Evolutionary conservation across 805 yeast genomes (phyloP), one percentile per base, ranked within the genome.

Genomic region (Henningerozyma blattae): DNA sequence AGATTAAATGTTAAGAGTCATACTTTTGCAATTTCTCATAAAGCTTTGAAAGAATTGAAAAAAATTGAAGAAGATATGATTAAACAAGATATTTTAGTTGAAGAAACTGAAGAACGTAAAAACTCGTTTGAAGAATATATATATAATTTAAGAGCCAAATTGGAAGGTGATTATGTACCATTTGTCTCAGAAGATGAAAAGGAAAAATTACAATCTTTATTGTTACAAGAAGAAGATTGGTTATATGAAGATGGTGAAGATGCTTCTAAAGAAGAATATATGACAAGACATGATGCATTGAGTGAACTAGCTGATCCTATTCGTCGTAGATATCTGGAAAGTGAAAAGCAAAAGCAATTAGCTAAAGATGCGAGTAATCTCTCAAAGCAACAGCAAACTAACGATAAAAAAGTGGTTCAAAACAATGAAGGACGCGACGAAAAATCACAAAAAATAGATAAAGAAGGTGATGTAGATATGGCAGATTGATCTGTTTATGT

Each of bases 31-130:
- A 70, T 81, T 50, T 59, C 79, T 42, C 68, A 65, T 42, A 59
- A 59, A 18, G 62, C 53, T 34, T 70, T 84, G 61, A 67, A 76
- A 50, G 65, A 62, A 35, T 70, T 68, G 46, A 70, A 80, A 42
- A 97, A 91, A 72, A 67, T 67, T 61, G 99, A 91, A 70, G 74
- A 75, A 55, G 71, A 79, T 59, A 66, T 91, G 77, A 70, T 74
- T 45, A 75, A 85, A 58, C 86, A 79, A 56, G 99, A 91, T 65
- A 91, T 87, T 70, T 77, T 89, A 51, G 96, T 91, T 46, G 93
- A 93, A 47, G 97, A 91, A 68, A 91, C 97, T 46, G 97, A 91
- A 71, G 96, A 91, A 68, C 85, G 86, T 65, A 91, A 91, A 80
- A 91, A 91, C 62, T 91, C 95, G 45, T 72, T 91, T 42, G 98